A percentile compares a stretch with the other conserved stretches of the same genome.
phyloP scores from a whole-genome alignment of 73 alveolate genomes.

The Breviolum minutum region DNA sequence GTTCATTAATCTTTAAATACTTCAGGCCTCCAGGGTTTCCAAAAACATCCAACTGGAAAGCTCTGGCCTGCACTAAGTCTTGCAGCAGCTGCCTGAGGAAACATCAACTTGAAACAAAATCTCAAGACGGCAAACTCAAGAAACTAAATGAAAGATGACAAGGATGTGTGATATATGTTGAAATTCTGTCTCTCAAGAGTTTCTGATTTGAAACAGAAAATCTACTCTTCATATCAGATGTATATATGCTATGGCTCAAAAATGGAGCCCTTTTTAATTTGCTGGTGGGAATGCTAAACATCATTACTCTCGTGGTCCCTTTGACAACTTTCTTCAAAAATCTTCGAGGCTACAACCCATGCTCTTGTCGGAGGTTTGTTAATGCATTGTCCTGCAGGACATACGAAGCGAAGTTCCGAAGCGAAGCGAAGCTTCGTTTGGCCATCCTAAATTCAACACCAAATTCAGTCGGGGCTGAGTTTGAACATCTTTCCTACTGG shows the following conservation, averaged over 20 bases:
- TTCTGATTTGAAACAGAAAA: background rate
- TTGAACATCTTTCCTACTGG: no score
- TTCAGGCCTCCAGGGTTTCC: no score
- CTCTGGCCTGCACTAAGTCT: background rate
- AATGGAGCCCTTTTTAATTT: background rate
- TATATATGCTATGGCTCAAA: background rate
- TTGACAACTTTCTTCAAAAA: no score
- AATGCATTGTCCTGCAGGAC: slow-evolving; percentile 17
- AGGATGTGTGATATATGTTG: background rate
- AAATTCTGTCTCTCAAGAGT: background rate
- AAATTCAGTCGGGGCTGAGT: no score
- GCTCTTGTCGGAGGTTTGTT: background rate
- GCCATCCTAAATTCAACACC: no score
- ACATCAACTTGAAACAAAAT: no score
- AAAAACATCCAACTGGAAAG: background rate
- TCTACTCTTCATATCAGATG: background rate
- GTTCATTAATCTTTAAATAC: no score
- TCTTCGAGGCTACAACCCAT: slow-evolving; percentile 10
- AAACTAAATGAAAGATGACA: background rate
- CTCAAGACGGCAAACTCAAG: no score
- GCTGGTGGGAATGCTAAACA: background rate
- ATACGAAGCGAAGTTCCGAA: no score
- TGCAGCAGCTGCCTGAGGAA: slow-evolving; percentile 10
- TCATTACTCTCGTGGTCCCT: no score
- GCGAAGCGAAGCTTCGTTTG: no score